A percentile compares a stretch with the other conserved stretches of the same genome.
These are phyloP conservation scores for Micromonas pusilla DNA, from an alignment of 139 green algal genomes.

Conservation along the genomic window DNA sequence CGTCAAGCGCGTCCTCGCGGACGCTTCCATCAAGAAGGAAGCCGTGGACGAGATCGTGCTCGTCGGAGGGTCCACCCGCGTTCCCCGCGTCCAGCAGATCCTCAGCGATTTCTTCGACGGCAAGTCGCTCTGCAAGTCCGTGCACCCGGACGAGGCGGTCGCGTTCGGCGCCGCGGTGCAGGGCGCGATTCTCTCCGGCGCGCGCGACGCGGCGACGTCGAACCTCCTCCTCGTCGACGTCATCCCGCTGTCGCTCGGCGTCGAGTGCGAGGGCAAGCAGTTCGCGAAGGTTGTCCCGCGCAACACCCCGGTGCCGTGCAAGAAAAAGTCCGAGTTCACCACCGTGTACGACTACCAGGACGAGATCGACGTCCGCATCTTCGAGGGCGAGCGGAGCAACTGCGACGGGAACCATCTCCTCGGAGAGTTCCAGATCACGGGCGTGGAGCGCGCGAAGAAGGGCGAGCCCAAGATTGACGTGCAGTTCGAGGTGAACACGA, in stretches of 20 bases:
- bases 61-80: constrained; percentile 47
- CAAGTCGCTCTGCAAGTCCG: constrained; percentile 47
- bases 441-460: constrained; percentile 25
- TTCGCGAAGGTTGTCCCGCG: constrained; percentile 32
- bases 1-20: constrained; percentile 27
- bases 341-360: constrained; percentile 37
- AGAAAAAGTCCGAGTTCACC: constrained; percentile 33
- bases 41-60: constrained; percentile 48
- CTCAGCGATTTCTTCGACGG: constrained; percentile 83
- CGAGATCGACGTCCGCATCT: constrained; percentile 32
- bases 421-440: constrained; percentile 34
- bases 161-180: constrained; percentile 87
- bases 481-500: constrained; percentile 33
- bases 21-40: constrained; percentile 28
- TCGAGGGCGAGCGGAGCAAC: constrained; percentile 31
- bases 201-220: constrained; percentile 18
- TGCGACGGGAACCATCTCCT: constrained; percentile 32
- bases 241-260: constrained; percentile 35
- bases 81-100: constrained; percentile 85
- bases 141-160: constrained; percentile 92
- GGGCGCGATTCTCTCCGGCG: constrained; percentile 38
- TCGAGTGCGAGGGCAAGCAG: constrained; percentile 34
- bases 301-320: constrained; percentile 36
- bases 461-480: constrained; percentile 34
- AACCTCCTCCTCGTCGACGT: constrained; percentile 38